These are phyloP conservation scores for Chondrostereum purpureum DNA, from an alignment of 1,284 basidiomycete species.

Conservation along the genomic window DNA sequence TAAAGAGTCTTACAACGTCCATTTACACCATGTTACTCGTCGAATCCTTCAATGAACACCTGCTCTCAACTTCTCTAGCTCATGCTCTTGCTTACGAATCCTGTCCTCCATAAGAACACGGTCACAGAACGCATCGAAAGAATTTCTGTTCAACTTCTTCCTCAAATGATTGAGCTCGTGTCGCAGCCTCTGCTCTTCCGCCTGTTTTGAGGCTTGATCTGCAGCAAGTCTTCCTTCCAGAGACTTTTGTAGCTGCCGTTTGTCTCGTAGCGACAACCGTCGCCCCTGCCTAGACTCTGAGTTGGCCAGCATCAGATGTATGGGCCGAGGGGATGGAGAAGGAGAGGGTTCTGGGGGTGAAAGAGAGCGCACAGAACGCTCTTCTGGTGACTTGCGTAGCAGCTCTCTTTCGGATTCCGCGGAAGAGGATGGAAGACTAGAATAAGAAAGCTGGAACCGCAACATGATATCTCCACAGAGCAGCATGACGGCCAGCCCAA, in stretches of 20 bases:
- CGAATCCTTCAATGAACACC: background rate
- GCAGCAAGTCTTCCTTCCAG: constrained; percentile 1
- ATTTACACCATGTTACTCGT: too few relatives aligned
- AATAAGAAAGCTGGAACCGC: background rate
- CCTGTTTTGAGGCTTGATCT: background rate
- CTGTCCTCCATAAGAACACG: constrained; percentile 1
- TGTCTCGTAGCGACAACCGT: background rate
- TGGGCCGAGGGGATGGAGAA: background rate
- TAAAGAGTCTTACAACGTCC: too few relatives aligned
- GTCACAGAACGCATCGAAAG: constrained; percentile 4
- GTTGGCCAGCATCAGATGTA: background rate
- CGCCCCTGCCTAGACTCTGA: too few relatives aligned
- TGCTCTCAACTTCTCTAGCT: background rate
- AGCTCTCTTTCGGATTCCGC: background rate
- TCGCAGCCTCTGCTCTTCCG: background rate
- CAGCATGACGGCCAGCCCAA: background rate
- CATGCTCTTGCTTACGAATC: background rate
- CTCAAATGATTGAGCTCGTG: background rate
- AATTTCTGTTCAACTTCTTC: constrained; percentile 8
- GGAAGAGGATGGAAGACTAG: background rate
- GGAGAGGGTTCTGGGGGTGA: too few relatives aligned
- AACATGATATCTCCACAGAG: background rate
- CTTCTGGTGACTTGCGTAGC: too few relatives aligned
- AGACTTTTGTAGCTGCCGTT: background rate
- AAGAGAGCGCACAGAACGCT: too few relatives aligned